phyloP scores from a whole-genome alignment of 225 moss, liverwort and hornwort species.

The Rhytidiadelphus loreus region DNA sequence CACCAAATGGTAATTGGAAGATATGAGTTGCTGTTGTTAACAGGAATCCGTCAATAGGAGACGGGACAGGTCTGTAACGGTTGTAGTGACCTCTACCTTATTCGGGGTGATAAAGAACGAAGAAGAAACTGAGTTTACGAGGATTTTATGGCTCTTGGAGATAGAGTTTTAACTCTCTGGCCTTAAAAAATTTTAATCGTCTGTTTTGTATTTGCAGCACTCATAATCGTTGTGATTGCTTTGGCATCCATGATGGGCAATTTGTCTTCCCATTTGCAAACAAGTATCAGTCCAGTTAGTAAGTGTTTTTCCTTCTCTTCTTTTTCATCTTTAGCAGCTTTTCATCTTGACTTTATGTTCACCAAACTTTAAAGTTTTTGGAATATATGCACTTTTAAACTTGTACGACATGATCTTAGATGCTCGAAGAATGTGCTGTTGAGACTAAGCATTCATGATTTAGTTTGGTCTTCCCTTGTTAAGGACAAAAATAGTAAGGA shows the following conservation, averaged over 20 bases:
- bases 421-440: neutral
- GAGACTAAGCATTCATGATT: neutral
- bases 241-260: slow-evolving; percentile 28
- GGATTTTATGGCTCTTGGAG: neutral
- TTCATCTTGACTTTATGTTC: neutral
- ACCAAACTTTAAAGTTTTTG: neutral
- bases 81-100: neutral
- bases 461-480: neutral
- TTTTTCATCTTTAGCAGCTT: neutral
- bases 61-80: neutral
- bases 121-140: neutral
- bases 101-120: neutral
- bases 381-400: neutral
- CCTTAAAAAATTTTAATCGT: neutral
- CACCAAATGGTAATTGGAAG: neutral
- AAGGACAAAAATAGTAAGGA: neutral
- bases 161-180: neutral
- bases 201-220: neutral
- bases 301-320: neutral
- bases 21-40: neutral
- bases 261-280: slow-evolving; percentile 9
- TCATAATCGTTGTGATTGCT: slow-evolving; percentile 24
- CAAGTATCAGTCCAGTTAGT: neutral
- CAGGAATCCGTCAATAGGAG: neutral
- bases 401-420: neutral